Evolutionary conservation across 306 rosid species (phyloP).

Genomic region (Pyrus communis): DNA sequence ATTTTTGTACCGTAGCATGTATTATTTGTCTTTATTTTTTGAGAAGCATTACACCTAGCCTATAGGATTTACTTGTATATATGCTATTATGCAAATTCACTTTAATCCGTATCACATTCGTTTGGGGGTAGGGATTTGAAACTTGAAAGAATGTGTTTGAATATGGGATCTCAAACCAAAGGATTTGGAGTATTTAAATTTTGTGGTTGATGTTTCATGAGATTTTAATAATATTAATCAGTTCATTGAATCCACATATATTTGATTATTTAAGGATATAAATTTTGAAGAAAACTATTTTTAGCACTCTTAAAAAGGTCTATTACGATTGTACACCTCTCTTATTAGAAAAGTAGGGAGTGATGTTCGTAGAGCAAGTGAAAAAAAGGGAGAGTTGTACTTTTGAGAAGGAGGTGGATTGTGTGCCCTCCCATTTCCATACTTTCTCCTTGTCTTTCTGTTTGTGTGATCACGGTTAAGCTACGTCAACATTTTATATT

Average conservation of each 20-base stretch:
- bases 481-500: too few species aligned
- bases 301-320: too few species aligned
- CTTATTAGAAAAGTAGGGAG: too few species aligned
- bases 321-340: too few species aligned
- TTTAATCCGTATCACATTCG: not conserved
- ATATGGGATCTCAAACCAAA: not conserved
- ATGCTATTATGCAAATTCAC: not conserved
- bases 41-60: not conserved
- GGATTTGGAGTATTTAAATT: not conserved
- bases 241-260: not conserved
- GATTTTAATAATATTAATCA: not conserved
- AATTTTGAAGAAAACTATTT: too few species aligned
- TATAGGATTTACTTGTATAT: not conserved
- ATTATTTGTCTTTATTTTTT: not conserved
- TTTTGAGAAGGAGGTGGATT: too few species aligned
- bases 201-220: not conserved
- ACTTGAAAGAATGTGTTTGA: too few species aligned
- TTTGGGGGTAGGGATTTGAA: not conserved
- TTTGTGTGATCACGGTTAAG: too few species aligned
- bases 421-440: too few species aligned
- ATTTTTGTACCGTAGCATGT: not conserved
- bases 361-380: too few species aligned
- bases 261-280: not conserved
- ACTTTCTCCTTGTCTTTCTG: too few species aligned
- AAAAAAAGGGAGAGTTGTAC: too few species aligned